Percentiles rank a stretch among this genome's conserved stretches.
Conservation (phyloP, 768 basidiomycete species). For the Melanogaster broomeanus region DNA sequence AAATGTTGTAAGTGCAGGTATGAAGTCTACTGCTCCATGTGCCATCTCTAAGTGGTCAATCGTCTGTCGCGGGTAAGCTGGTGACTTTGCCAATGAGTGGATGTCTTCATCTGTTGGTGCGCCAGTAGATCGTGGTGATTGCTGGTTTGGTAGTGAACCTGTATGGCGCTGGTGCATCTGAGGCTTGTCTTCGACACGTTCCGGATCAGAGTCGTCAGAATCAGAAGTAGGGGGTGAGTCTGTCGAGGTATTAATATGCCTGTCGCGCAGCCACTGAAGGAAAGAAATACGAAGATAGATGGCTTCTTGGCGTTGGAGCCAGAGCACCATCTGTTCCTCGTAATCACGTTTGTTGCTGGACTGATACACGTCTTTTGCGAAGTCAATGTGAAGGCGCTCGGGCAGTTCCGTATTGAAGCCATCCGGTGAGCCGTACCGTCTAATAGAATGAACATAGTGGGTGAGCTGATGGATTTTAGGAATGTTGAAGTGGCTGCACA, state of each 20-base stretch:
- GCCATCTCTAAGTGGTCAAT: neutral
- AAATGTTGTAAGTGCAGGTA: conserved; percentile 3
- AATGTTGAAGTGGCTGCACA: conserved; percentile 35
- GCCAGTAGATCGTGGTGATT: too few species aligned
- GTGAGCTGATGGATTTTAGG: conserved; percentile 35
- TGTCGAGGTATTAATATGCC: neutral
- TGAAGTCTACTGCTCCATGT: conserved; percentile 5
- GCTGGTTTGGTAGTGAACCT: neutral
- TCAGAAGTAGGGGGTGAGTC: neutral
- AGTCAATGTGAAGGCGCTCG: conserved; percentile 46
- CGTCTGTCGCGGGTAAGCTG: neutral
- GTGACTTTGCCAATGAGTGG: neutral
- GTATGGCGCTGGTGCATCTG: neutral
- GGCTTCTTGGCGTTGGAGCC: conserved; percentile 38
- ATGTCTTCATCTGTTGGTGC: neutral
- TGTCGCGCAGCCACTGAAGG: conserved; percentile 23
- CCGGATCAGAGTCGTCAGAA: too few species aligned
- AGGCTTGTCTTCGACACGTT: neutral
- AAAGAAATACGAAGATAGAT: conserved; percentile 27
- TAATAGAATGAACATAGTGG: conserved; percentile 30
- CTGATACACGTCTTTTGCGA: conserved; percentile 34
- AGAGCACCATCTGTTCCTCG: conserved; percentile 40
- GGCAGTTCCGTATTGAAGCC: conserved; percentile 37
- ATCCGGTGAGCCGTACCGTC: conserved; percentile 29
- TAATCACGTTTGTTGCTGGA: conserved; percentile 30